Evolutionary conservation across 805 yeast genomes (phyloP).

Genomic region (Yamadazyma endophytica): DNA sequence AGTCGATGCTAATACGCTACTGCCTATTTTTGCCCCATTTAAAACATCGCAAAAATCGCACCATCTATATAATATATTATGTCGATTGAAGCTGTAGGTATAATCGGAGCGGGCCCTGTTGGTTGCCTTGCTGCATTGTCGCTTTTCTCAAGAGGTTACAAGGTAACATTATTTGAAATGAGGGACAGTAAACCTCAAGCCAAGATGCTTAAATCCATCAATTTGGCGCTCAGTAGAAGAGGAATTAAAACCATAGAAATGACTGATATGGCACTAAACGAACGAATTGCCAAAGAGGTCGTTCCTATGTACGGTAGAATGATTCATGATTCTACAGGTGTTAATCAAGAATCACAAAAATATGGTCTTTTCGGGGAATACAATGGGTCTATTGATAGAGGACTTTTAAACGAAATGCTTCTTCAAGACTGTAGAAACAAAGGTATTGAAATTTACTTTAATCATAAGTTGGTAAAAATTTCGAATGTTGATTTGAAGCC

Average conservation of each 20-base stretch:
- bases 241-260: conserved; percentile 69
- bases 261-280: conserved; percentile 58
- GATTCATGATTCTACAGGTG: conserved; percentile 71
- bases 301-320: conserved; percentile 89
- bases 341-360: conserved; percentile 54
- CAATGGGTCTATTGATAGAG: conserved; percentile 82
- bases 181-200: conserved; percentile 64
- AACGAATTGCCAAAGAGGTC: conserved; percentile 51
- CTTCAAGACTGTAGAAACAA: conserved; percentile 55
- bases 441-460: conserved; percentile 47
- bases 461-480: conserved; percentile 50
- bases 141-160: conserved; percentile 63
- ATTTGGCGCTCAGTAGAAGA: conserved; percentile 81
- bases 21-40: too few relatives aligned
- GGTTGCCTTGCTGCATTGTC: conserved; percentile 86
- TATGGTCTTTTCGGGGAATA: conserved; percentile 82
- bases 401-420: conserved; percentile 59
- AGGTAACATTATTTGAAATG: conserved; percentile 68
- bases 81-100: conserved; percentile 40
- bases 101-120: conserved; percentile 89
- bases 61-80: too few relatives aligned
- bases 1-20: too few relatives aligned
- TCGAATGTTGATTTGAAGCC: conserved; percentile 19
- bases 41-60: too few relatives aligned
- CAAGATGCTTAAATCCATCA: conserved; percentile 54